A percentile compares a stretch with the other conserved stretches of the same genome.
phyloP scores from a whole-genome alignment of 2,329 filamentous ascomycete genomes.

The Botrytis cinerea region DNA sequence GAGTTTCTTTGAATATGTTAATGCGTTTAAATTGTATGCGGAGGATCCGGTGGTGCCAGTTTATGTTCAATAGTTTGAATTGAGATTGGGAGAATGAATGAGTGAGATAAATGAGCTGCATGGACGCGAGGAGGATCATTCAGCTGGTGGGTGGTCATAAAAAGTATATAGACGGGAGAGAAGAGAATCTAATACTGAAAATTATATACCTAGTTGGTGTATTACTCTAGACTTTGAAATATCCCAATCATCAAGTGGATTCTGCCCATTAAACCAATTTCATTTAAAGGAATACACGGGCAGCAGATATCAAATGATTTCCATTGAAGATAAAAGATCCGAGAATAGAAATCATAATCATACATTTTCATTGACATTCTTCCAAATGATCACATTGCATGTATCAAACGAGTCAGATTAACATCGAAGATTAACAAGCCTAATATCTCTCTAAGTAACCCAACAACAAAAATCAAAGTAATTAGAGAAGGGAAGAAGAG shows the following conservation, averaged over 20 bases:
- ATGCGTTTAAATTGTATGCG: constrained; percentile 36
- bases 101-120: background rate
- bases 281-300: background rate
- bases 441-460: background rate
- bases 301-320: background rate
- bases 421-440: background rate
- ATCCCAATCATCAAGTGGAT: background rate
- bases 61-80: constrained; percentile 24
- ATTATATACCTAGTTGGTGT: background rate
- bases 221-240: background rate
- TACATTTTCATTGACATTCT: background rate
- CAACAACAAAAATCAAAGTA: background rate
- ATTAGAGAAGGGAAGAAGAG: too few species aligned
- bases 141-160: background rate
- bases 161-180: background rate
- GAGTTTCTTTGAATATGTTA: constrained; percentile 39
- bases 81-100: background rate
- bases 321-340: background rate
- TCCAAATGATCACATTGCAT: background rate
- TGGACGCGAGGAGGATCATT: background rate
- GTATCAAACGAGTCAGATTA: background rate
- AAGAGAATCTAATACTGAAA: background rate
- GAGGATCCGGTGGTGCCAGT: constrained; percentile 36
- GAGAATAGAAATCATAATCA: background rate
- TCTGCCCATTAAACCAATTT: background rate